These are phyloP conservation scores for Mariannaea elegans DNA, from an alignment of 2,329 filamentous ascomycete species.

Conservation along the genomic window DNA sequence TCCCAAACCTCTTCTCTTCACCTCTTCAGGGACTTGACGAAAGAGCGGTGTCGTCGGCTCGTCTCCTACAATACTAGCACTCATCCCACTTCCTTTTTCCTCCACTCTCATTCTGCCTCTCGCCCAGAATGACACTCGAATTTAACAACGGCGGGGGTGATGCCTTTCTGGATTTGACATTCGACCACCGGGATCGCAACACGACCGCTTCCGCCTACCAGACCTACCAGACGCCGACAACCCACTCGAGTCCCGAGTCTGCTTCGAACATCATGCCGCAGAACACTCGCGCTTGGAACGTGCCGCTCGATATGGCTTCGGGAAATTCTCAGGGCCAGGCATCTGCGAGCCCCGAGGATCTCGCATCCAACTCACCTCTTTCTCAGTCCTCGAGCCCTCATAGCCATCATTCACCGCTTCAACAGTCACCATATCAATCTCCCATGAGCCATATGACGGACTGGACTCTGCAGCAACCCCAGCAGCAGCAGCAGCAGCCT, in stretches of 20 bases:
- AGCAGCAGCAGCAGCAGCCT: constrained; percentile 56
- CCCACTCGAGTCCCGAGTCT: constrained; percentile 45
- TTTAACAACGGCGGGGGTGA: constrained; percentile 67
- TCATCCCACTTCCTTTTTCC: constrained; percentile 39
- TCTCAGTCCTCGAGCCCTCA: constrained; percentile 62
- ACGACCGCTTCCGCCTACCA: constrained; percentile 43
- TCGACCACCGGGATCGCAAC: constrained; percentile 66
- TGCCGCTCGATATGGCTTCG: constrained; percentile 62
- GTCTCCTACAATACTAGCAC: constrained; percentile 48
- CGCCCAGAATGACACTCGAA: constrained; percentile 64
- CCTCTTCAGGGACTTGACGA: constrained; percentile 45
- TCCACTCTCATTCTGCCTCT: constrained; percentile 46
- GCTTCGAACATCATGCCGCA: constrained; percentile 47
- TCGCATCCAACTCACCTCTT: constrained; percentile 58
- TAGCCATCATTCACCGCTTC: constrained; percentile 58
- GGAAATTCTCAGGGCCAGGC: constrained; percentile 53
- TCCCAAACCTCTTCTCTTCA: constrained; percentile 43
- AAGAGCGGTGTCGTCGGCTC: constrained; percentile 56
- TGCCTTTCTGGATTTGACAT: constrained; percentile 68
- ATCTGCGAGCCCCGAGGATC: constrained; percentile 61
- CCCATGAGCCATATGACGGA: constrained; percentile 64
- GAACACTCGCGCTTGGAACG: constrained; percentile 55
- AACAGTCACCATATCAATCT: constrained; percentile 64
- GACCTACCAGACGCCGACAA: constrained; percentile 38
- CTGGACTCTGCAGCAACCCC: constrained; percentile 68